Base-by-base conservation (phyloP, 2,329 filamentous ascomycete species). In the Curvularia lunata region DNA sequence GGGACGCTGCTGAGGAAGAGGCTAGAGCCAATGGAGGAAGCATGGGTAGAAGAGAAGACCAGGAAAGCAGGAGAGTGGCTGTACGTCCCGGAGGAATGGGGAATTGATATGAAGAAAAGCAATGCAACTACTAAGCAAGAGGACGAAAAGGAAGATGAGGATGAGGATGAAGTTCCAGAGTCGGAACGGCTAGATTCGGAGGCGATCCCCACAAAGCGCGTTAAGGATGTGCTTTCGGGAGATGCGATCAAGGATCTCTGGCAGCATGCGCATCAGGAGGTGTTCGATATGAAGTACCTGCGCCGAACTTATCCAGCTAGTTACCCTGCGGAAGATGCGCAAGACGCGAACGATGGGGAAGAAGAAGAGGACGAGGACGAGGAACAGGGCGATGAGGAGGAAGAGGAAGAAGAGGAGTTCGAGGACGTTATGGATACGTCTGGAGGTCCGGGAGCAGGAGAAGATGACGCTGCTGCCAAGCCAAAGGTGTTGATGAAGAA, bases 11-110 rank as follows among this genome's bases (percentile, higher is more conserved):
- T 74, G 1, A 64, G 71, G 4, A 75, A 74, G 55, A 64, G 64
- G 30, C 56, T 68, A 4, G 66, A 66, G 8, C 63, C 68, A 3
- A 61, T 63, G 18, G 72, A 73, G 30, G 67, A 73, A 25, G 65
- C 66, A 7, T 75, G 71, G 72, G 63, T 73, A 8, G 64, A 67
- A n/a, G 66, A 68, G 5, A 63, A 70, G 8, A 46, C 75, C 1
- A 52, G 56, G 4, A 73, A 69, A 52, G 72, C 72, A 5, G 54
- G 61, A 1, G 68, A 72, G 37, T 75, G 75, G 48, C 67, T 66
- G n/a, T 53, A 68, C 23, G 67, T 75, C 30, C 69, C 72, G 3
- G 50, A 55, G 12, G 71, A 75, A 12, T 75, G 69, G 71, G 66
- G 58, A 1, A 63, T 75, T 23, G 66, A 71, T 41, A 58, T 66